Evolutionary conservation across 805 yeast genomes (phyloP).

Genomic region (Sungouiozyma ichnusensis): DNA sequence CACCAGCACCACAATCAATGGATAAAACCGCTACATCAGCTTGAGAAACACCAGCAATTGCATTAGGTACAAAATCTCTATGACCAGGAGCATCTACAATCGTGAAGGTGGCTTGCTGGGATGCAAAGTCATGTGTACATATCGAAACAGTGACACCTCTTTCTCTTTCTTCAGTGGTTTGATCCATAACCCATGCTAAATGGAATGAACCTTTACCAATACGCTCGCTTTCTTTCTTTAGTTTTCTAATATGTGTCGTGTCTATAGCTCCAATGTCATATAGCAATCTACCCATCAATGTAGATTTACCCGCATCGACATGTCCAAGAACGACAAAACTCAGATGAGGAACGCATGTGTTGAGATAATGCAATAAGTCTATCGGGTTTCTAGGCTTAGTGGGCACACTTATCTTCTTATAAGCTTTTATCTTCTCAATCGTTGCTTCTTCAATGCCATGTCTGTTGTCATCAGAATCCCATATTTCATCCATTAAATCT

Average conservation of each 20-base stretch:
- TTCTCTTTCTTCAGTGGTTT: conserved; percentile 93
- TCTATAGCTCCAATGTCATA: conserved; percentile 93
- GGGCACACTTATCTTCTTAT: conserved; percentile 20
- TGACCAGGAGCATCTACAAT: conserved; percentile 99
- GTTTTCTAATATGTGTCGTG: conserved; percentile 90
- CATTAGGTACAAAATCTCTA: conserved; percentile 94
- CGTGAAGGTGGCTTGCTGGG: conserved; percentile 89
- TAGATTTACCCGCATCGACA: conserved; percentile 98
- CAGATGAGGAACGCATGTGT: conserved; percentile 88
- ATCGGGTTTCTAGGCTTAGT: conserved; percentile 34
- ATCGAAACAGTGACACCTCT: conserved; percentile 99
- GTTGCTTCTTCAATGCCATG: conserved; percentile 7
- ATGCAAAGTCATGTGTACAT: conserved; percentile 93
- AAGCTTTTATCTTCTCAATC: conserved; percentile 17
- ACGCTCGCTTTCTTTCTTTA: conserved; percentile 93
- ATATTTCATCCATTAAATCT: not conserved
- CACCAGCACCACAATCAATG: conserved; percentile 95
- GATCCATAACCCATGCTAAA: conserved; percentile 98
- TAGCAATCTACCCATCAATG: conserved; percentile 94
- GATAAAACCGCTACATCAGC: conserved; percentile 96
- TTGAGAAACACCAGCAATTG: conserved; percentile 99
- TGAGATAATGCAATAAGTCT: conserved; percentile 65
- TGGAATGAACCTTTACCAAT: conserved; percentile 99
- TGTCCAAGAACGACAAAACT: conserved; percentile 98
- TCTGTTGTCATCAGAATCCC: conserved; percentile 17